Evolutionary conservation across 2,329 filamentous ascomycete species (phyloP).

Genomic region (Botrytis aclada): DNA sequence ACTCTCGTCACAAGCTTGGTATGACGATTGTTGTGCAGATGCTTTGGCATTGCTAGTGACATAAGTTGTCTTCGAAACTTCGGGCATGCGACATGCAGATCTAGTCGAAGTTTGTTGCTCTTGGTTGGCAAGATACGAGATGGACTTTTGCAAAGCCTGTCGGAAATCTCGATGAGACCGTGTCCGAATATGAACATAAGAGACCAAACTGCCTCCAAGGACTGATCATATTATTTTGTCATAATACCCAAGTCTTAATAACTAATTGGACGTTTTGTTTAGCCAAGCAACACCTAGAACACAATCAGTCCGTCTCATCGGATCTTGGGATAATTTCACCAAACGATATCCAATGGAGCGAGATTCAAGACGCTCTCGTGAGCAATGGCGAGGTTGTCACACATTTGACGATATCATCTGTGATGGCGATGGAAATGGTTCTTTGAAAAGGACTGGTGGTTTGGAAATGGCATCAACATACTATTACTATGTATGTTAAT

Average conservation of each 20-base stretch:
- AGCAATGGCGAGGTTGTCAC: slow-evolving; percentile 85
- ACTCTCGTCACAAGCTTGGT: background rate
- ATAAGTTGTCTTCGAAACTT: background rate
- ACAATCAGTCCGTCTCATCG: slow-evolving; percentile 73
- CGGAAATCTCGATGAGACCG: background rate
- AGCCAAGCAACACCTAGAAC: slow-evolving; percentile 60
- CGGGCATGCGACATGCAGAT: background rate
- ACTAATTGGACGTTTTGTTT: slow-evolving; percentile 21
- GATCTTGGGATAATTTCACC: slow-evolving; percentile 94
- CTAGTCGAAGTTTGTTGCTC: background rate
- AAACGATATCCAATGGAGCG: slow-evolving; percentile 76
- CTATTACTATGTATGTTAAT: slow-evolving; percentile 81
- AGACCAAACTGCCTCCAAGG: background rate
- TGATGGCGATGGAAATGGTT: slow-evolving; percentile 59
- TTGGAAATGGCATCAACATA: slow-evolving; percentile 91
- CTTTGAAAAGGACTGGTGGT: slow-evolving; percentile 66
- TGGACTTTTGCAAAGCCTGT: background rate
- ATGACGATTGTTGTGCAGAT: background rate
- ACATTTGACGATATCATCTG: slow-evolving; percentile 81
- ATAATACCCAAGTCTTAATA: background rate
- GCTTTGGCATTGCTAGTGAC: background rate
- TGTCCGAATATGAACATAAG: slow-evolving; percentile 12
- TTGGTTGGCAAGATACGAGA: background rate
- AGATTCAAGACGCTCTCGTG: slow-evolving; percentile 69
- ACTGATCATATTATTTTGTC: background rate